Conservation (phyloP, 1,139 yeast genomes). For the Saccharomycopsis hybrid region DNA sequence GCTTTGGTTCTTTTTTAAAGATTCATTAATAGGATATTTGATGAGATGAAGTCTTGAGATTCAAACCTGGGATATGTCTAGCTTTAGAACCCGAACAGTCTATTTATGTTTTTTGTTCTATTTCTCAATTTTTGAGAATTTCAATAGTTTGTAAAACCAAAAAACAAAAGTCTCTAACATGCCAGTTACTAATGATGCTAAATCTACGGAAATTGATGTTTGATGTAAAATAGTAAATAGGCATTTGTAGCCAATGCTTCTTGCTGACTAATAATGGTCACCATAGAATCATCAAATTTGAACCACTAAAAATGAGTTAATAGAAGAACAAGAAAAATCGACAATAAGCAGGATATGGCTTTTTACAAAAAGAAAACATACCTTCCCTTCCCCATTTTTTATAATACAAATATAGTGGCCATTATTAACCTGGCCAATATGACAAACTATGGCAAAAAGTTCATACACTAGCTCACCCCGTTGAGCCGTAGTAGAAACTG, state of each 20-base stretch:
- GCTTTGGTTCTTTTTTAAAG: no score
- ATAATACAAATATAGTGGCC: slow-evolving; percentile 87
- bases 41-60: no score
- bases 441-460: slow-evolving; percentile 79
- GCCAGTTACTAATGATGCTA: no score
- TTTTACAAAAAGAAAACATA: no score
- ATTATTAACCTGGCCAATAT: slow-evolving; percentile 86
- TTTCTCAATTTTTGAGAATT: no score
- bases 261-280: slow-evolving; percentile 57
- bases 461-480: slow-evolving; percentile 49
- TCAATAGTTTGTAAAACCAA: no score
- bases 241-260: slow-evolving; percentile 69
- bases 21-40: no score
- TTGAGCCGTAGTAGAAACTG: slow-evolving; percentile 22
- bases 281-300: slow-evolving; percentile 83
- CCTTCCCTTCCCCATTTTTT: slow-evolving; percentile 53
- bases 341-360: no score
- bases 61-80: no score
- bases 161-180: no score
- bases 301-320: slow-evolving; percentile 49
- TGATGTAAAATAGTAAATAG: slow-evolving; percentile 71
- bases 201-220: slow-evolving; percentile 35
- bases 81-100: no score
- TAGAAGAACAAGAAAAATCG: background rate
- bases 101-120: no score